Conservation (phyloP, 306 rosid genomes). For the Potentilla sterilis region DNA sequence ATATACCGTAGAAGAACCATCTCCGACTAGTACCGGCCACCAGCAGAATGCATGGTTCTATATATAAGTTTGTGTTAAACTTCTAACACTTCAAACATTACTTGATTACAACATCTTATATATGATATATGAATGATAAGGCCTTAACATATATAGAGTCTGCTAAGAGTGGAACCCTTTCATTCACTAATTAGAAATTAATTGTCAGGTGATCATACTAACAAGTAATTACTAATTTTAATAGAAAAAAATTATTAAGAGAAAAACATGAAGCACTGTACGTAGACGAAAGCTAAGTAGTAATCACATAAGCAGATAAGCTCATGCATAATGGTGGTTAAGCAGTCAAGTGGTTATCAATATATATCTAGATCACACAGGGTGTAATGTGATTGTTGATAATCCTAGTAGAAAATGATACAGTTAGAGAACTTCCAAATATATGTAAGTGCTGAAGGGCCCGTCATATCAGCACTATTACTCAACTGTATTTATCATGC, state of each 20-base stretch:
- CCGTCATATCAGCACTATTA: background rate
- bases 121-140: no score
- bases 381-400: slow-evolving; percentile 10
- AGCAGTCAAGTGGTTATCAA: background rate
- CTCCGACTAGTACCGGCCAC: no score
- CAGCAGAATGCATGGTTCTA: no score
- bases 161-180: background rate
- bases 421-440: slow-evolving; percentile 4
- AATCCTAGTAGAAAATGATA: background rate
- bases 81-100: no score
- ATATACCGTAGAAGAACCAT: no score
- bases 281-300: background rate
- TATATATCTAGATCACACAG: background rate
- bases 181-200: background rate
- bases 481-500: background rate
- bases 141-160: background rate
- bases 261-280: background rate
- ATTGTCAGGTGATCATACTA: background rate
- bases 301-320: background rate
- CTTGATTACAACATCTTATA: no score
- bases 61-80: no score
- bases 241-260: background rate
- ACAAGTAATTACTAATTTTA: background rate
- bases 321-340: background rate
- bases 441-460: background rate